Evolutionary conservation across 1,284 basidiomycete genomes (phyloP).

Genomic region (Porphyrellus sp.): DNA sequence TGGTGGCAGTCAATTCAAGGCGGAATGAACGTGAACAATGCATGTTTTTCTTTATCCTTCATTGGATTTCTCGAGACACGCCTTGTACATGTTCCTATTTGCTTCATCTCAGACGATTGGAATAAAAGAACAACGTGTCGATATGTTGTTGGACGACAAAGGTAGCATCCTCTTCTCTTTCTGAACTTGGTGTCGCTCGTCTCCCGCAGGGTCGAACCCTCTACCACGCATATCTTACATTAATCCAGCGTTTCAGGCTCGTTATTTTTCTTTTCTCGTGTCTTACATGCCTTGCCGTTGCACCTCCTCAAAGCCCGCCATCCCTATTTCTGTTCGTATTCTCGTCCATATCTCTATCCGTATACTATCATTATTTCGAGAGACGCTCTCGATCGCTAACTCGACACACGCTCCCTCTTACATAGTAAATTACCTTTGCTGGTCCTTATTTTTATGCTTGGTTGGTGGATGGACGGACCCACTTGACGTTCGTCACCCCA

Average conservation of each 20-base stretch:
- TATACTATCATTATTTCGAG: constrained; percentile 5
- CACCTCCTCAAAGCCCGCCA: background rate
- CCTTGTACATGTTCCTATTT: constrained; percentile 9
- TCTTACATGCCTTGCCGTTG: background rate
- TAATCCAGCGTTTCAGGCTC: constrained; percentile 16
- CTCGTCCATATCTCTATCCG: constrained; percentile 1
- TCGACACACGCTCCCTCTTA: constrained; percentile 2
- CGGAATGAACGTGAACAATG: constrained; percentile 31
- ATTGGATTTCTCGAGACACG: constrained; percentile 7
- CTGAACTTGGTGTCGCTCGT: constrained; percentile 4
- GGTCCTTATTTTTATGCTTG: background rate
- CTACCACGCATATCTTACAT: constrained; percentile 18
- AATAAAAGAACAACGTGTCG: background rate
- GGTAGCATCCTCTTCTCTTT: background rate
- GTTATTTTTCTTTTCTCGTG: background rate
- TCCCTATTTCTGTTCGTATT: background rate
- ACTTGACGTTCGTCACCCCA: constrained; percentile 6
- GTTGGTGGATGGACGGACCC: constrained; percentile 11
- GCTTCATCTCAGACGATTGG: constrained; percentile 19
- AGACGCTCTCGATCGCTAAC: background rate
- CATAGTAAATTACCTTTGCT: background rate
- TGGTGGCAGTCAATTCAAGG: constrained; percentile 61
- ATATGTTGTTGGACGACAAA: background rate
- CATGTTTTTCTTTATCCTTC: background rate
- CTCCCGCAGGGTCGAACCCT: constrained; percentile 11